A percentile compares a stretch with the other conserved stretches of the same genome.
phyloP scores from a whole-genome alignment of 371 early-diverging fungal genomes.

The Actinomortierella ambigua region DNA sequence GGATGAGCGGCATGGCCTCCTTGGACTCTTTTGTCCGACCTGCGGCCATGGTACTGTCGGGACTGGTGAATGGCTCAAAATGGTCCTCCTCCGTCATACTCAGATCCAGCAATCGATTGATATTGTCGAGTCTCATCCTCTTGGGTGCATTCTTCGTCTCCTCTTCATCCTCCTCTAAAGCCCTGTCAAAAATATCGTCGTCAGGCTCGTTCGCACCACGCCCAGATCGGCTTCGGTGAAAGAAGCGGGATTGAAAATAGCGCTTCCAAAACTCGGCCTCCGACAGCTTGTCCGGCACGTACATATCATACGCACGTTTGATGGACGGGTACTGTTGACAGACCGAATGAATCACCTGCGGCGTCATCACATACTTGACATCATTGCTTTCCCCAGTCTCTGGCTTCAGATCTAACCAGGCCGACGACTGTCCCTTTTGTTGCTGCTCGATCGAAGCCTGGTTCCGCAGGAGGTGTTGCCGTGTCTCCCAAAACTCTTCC shows the following conservation, averaged over 20 bases:
- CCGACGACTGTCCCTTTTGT: constrained; percentile 85
- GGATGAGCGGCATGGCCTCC: constrained; percentile 79
- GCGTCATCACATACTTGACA: constrained; percentile 86
- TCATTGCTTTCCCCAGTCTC: constrained; percentile 80
- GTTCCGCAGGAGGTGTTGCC: constrained; percentile 77
- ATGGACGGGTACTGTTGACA: constrained; percentile 91
- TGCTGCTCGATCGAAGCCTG: constrained; percentile 71
- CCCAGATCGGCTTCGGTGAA: constrained; percentile 79
- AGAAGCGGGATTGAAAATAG: constrained; percentile 85
- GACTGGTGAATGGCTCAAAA: constrained; percentile 68
- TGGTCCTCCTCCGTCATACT: constrained; percentile 84
- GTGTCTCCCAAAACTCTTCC: constrained; percentile 92
- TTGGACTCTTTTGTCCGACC: constrained; percentile 57
- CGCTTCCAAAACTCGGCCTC: constrained; percentile 91
- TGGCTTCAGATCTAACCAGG: constrained; percentile 80
- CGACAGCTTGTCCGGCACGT: constrained; percentile 83
- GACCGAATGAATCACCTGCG: constrained; percentile 87
- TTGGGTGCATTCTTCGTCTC: constrained; percentile 56
- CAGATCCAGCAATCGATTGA: constrained; percentile 77
- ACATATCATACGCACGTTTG: constrained; percentile 80
- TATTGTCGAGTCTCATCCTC: constrained; percentile 54
- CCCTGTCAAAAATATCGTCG: constrained; percentile 87
- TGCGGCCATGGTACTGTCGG: constrained; percentile 90
- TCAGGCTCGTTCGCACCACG: constrained; percentile 63
- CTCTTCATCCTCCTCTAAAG: constrained; percentile 82